Evolutionary conservation across 2,329 filamentous ascomycete species (phyloP), one percentile per base, ranked within the genome.

Genomic region (Setomelanomma holmii): DNA sequence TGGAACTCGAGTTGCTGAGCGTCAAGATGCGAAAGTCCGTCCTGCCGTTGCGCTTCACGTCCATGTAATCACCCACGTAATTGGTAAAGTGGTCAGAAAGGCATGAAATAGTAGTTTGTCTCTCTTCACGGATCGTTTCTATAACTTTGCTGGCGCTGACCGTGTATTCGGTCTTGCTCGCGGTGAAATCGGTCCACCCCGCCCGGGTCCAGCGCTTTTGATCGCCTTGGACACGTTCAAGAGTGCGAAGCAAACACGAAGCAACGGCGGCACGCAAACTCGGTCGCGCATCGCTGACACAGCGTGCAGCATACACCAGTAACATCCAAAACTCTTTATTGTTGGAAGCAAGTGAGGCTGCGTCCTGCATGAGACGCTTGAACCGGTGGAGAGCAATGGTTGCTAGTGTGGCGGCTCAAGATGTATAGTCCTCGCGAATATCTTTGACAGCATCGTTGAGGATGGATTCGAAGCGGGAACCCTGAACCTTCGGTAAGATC

Each of bases 291-390:
- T 16, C 41, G 16, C 47, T 35, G 10, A 69, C 46, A 11, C 86
- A 86, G 62, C 86, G 86, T 71, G 83, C 85, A 1, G 89, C 73
- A 67, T 88, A 83, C 82, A 87, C 89, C 4, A 54, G 40, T 2
- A 80, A 83, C 2, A 77, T 78, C 74, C 86, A 89, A 80, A 84
- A 86, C 5, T 67, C 69, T 1, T 20, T 7, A 36, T 16, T 7
- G 10, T 7, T 16, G 4, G 55, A 48, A 2, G 64, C 57, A n/a
- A 49, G 56, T 8, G 64, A 45, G 1, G 61, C 55, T 1, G 55
- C 54, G 1, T 57, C 40, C 2, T 82, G 67, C 24, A 61, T 46
- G 2, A 86, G 74, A 5, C 10, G 3, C 39, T 19, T 23, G n/a
- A 41, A 41, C 14, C 24, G 39, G 14, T 6, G 14, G 38, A 36